A percentile compares a stretch with the other conserved stretches of the same genome.
Evolutionary conservation across 495 filamentous ascomycete species (phyloP).

Genomic region (Friedmanniomyces simplex): DNA sequence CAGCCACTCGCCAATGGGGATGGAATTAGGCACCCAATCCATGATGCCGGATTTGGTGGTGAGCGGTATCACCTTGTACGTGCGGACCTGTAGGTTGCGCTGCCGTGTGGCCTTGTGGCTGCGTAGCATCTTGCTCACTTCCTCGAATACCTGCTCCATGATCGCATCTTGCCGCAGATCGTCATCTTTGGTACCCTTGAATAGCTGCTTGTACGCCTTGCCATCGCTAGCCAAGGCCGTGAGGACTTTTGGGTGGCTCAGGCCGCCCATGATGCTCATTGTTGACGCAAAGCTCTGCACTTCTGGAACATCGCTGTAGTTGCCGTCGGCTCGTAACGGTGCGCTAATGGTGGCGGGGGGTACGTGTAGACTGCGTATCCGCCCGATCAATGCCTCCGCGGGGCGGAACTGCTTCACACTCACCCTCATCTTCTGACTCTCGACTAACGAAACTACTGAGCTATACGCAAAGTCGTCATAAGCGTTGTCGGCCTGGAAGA

Average conservation of each 20-base stretch:
- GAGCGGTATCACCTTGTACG: conserved; percentile 91
- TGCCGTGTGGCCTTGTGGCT: conserved; percentile 77
- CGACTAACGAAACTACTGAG: not conserved
- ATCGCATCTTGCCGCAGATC: conserved; percentile 98
- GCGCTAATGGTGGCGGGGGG: conserved; percentile 88
- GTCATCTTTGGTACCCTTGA: conserved; percentile 91
- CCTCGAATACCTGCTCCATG: conserved; percentile 98
- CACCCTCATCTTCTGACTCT: conserved; percentile 43
- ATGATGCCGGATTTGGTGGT: conserved; percentile 80
- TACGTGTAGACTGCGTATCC: conserved; percentile 48
- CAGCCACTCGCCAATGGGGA: conserved; percentile 79
- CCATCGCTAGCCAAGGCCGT: conserved; percentile 69
- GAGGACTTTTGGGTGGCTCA: conserved; percentile 87
- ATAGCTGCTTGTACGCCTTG: conserved; percentile 68
- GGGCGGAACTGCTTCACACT: conserved; percentile 52
- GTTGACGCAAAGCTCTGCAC: conserved; percentile 56
- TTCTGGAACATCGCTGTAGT: conserved; percentile 66
- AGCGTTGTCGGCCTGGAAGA: conserved; percentile 59
- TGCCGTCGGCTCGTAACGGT: conserved; percentile 54
- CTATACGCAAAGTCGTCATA: conserved; percentile 59
- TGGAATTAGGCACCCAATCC: conserved; percentile 89
- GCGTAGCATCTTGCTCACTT: conserved; percentile 81
- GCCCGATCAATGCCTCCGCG: conserved; percentile 46
- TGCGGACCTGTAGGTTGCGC: conserved; percentile 76
- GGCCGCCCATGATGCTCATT: conserved; percentile 77